Conservation (phyloP, 306 rosid species). For the Rosa multiflora region DNA sequence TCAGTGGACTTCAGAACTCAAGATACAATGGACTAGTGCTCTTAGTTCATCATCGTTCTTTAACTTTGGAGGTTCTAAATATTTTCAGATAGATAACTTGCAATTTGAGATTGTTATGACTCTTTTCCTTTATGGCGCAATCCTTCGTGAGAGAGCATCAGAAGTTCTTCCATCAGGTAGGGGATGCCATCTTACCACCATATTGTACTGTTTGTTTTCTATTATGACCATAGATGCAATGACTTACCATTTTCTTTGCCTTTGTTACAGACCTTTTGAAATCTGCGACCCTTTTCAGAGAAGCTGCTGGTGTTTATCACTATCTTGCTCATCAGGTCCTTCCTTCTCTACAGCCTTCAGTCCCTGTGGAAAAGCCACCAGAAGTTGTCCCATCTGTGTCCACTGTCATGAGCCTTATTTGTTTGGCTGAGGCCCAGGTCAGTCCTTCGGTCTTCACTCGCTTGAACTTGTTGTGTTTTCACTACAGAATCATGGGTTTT, state of each 20-base stretch:
- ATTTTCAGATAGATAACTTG: conserved; percentile 54
- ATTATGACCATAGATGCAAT: conserved; percentile 5
- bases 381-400: conserved; percentile 57
- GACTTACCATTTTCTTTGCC: conserved; percentile 31
- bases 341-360: conserved; percentile 35
- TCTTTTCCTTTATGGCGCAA: conserved; percentile 66
- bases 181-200: conserved; percentile 16
- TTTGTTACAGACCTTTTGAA: conserved; percentile 54
- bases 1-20: conserved; percentile 47
- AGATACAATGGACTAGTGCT: conserved; percentile 66
- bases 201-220: background rate
- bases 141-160: conserved; percentile 61
- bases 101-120: conserved; percentile 65
- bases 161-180: conserved; percentile 65
- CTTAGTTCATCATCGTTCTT: conserved; percentile 56
- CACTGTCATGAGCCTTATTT: conserved; percentile 59
- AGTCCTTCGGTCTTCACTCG: conserved; percentile 20
- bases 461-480: conserved; percentile 5
- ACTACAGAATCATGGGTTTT: background rate
- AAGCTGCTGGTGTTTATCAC: conserved; percentile 80
- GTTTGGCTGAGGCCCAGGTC: conserved; percentile 89
- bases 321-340: conserved; percentile 60
- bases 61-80: conserved; percentile 48
- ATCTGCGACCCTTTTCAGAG: conserved; percentile 59
- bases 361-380: conserved; percentile 56